A percentile compares a stretch with the other conserved stretches of the same genome.
phyloP scores from a whole-genome alignment of 768 basidiomycete genomes.

The Amyloporia xantha region DNA sequence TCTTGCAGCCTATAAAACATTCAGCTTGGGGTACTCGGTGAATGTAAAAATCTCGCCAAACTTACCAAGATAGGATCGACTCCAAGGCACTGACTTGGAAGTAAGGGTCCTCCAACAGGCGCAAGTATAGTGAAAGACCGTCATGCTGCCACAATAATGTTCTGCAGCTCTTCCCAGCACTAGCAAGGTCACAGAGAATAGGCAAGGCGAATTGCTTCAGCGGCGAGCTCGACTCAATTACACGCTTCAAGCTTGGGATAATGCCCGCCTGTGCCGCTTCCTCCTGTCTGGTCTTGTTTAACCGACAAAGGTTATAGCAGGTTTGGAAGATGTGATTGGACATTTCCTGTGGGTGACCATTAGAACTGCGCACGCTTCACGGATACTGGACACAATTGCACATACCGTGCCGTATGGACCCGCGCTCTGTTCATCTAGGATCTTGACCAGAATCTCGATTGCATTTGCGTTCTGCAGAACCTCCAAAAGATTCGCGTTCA shows the following conservation, averaged over 20 bases:
- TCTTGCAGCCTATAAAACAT: constrained; percentile 83
- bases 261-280: constrained; percentile 96
- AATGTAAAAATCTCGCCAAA: too few species aligned
- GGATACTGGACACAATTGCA: too few species aligned
- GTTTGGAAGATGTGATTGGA: constrained; percentile 97
- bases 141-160: constrained; percentile 90
- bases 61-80: constrained; percentile 82
- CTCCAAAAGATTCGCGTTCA: constrained; percentile 85
- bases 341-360: constrained; percentile 64
- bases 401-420: constrained; percentile 77
- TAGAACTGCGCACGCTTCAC: neutral
- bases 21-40: too few species aligned
- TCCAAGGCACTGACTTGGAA: constrained; percentile 92
- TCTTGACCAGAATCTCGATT: constrained; percentile 82
- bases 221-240: constrained; percentile 84
- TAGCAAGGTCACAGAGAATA: constrained; percentile 92
- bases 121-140: constrained; percentile 76
- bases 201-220: constrained; percentile 96
- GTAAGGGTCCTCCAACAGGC: constrained; percentile 76
- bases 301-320: constrained; percentile 90
- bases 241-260: constrained; percentile 83
- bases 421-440: constrained; percentile 74
- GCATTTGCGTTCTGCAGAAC: constrained; percentile 95
- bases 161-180: constrained; percentile 89
- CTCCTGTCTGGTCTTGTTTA: constrained; percentile 93